These are phyloP conservation scores for Myriangium duriaei DNA, from an alignment of 2,329 filamentous ascomycete species.

Conservation along the genomic window DNA sequence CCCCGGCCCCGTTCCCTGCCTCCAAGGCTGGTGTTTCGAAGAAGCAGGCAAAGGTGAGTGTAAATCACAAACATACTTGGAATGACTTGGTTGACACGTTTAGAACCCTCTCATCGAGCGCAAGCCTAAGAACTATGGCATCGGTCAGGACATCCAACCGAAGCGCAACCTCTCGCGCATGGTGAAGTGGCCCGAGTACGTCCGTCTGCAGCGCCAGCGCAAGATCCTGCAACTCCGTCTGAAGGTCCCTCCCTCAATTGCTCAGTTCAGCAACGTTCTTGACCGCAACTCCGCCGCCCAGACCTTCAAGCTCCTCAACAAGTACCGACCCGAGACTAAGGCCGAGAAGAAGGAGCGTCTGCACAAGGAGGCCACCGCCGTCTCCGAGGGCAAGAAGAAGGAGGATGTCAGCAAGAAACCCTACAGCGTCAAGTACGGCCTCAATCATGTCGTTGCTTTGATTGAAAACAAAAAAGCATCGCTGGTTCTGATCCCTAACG, in stretches of 20 bases:
- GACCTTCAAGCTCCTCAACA: conserved; percentile 98
- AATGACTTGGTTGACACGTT: conserved; percentile 8
- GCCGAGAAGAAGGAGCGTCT: conserved; percentile 99
- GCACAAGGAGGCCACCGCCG: conserved; percentile 91
- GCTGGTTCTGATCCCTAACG: conserved; percentile 96
- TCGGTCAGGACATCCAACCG: conserved; percentile 98
- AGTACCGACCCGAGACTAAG: conserved; percentile 99
- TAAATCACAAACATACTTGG: neutral
- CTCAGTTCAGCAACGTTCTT: conserved; percentile 95
- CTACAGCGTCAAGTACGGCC: conserved; percentile 97
- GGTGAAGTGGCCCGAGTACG: conserved; percentile 99
- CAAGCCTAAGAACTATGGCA: conserved; percentile 92
- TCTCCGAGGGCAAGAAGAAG: conserved; percentile 99
- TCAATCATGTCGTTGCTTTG: conserved; percentile 96
- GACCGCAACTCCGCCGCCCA: conserved; percentile 95
- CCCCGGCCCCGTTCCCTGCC: conserved; percentile 90
- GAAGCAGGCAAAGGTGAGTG: conserved; percentile 91
- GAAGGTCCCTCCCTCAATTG: conserved; percentile 94
- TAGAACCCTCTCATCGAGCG: conserved; percentile 99
- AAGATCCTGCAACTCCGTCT: conserved; percentile 97
- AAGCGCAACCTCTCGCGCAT: conserved; percentile 91
- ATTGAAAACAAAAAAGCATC: conserved; percentile 99
- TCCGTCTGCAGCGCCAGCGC: conserved; percentile 88
- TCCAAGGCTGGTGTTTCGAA: conserved; percentile 75
- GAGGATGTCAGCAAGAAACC: conserved; percentile 99